Conservation (phyloP, 441 rosid genomes). For the Breynia disticha region DNA sequence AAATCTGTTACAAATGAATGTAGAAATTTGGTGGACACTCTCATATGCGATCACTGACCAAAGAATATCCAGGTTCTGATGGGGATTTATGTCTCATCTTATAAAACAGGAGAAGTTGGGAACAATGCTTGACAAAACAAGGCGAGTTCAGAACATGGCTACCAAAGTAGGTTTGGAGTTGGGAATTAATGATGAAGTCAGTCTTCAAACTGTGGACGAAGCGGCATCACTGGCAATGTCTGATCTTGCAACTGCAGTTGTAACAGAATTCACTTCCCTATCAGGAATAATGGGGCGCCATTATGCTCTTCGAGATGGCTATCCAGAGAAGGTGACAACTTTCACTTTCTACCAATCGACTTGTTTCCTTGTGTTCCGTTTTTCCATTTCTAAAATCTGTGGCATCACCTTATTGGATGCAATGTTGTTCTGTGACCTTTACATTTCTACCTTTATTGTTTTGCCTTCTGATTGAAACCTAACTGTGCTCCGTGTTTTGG, state of each 20-base stretch:
- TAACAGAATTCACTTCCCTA: slow-evolving; percentile 84
- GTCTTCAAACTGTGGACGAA: slow-evolving; percentile 47
- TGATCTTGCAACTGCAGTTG: slow-evolving; percentile 93
- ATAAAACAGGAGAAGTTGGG: slow-evolving; percentile 80
- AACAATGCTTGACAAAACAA: slow-evolving; percentile 83
- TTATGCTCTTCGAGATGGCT: slow-evolving; percentile 93
- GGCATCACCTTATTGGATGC: neutral
- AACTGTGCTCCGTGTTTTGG: slow-evolving; percentile 2
- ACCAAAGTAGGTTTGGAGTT: slow-evolving; percentile 42
- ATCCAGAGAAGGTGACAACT: slow-evolving; percentile 61
- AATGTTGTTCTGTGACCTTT: neutral
- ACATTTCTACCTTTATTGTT: neutral
- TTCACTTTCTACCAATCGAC: neutral
- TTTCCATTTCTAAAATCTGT: neutral
- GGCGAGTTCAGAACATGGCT: slow-evolving; percentile 54
- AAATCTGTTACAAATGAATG: neutral
- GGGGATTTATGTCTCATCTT: slow-evolving; percentile 8
- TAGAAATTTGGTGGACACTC: neutral
- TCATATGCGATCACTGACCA: too few relatives aligned
- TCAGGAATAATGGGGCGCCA: slow-evolving; percentile 95
- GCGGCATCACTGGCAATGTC: slow-evolving; percentile 96
- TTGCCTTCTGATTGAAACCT: neutral
- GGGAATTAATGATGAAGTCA: slow-evolving; percentile 39
- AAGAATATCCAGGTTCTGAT: slow-evolving; percentile 4
- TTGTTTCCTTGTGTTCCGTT: neutral